Evolutionary conservation across 2,329 filamentous ascomycete genomes (phyloP).

Genomic region (Sclerotinia spermophila): DNA sequence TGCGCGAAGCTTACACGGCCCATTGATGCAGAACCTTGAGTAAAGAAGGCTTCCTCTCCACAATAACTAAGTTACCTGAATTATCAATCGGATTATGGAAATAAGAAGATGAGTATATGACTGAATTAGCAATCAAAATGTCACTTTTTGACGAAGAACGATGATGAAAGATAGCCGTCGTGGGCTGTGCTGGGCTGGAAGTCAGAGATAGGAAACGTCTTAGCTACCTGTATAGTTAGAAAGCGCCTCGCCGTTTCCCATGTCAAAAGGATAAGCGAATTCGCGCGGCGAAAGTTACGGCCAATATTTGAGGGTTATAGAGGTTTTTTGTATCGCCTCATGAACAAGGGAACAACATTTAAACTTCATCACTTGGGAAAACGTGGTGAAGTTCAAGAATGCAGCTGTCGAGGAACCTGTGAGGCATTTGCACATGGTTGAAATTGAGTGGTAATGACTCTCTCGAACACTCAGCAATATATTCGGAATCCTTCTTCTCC

Average conservation of each 20-base stretch:
- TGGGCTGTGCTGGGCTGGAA: slow-evolving; percentile 12
- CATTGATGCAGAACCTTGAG: neutral
- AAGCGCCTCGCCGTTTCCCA: neutral
- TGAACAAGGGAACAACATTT: slow-evolving; percentile 10
- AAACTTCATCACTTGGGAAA: neutral
- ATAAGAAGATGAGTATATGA: neutral
- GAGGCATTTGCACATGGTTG: neutral
- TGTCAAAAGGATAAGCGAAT: neutral
- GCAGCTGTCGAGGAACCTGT: neutral
- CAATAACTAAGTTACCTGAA: neutral
- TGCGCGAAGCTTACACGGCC: neutral
- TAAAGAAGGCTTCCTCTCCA: neutral
- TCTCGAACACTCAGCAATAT: neutral
- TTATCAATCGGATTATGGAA: neutral
- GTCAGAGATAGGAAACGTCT: slow-evolving; percentile 5
- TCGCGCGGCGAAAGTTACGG: neutral
- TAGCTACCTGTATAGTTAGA: neutral
- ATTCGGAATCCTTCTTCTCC: too few relatives aligned
- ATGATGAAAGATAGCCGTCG: neutral
- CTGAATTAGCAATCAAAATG: neutral
- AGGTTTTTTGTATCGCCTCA: neutral
- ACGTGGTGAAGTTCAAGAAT: neutral
- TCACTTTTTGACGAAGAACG: neutral
- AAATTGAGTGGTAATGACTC: neutral
- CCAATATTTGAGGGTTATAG: slow-evolving; percentile 10